Conservation (phyloP, 1,284 basidiomycete genomes). For the Trichosporon inkin region DNA sequence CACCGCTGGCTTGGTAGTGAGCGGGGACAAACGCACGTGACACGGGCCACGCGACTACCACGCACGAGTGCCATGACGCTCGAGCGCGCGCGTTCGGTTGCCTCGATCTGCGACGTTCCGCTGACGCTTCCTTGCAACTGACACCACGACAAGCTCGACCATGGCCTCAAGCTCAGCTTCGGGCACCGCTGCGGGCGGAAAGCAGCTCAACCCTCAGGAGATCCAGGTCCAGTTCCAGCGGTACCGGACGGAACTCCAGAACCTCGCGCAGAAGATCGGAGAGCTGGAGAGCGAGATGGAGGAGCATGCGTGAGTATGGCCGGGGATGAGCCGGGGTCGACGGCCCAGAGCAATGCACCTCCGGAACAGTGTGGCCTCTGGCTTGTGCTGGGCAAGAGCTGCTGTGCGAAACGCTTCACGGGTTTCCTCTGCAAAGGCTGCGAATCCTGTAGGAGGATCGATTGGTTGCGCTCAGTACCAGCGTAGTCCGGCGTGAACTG, state of each 20-base stretch:
- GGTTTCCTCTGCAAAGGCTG: too few relatives aligned
- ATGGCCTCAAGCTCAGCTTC: slow-evolving; percentile 38
- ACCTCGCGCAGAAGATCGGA: slow-evolving; percentile 81
- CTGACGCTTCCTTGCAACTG: not conserved
- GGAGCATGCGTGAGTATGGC: slow-evolving; percentile 61
- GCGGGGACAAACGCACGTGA: slow-evolving; percentile 7
- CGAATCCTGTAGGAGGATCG: too few relatives aligned
- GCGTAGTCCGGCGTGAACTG: not conserved
- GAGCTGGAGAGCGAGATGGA: slow-evolving; percentile 91
- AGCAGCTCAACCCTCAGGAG: slow-evolving; percentile 36
- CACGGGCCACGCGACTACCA: too few relatives aligned
- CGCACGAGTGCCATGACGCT: too few relatives aligned
- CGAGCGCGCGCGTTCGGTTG: not conserved
- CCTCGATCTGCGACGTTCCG: not conserved
- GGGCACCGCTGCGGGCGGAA: slow-evolving; percentile 21
- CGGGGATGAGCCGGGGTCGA: not conserved
- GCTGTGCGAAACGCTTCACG: not conserved
- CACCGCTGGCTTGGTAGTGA: not conserved
- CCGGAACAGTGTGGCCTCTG: too few relatives aligned
- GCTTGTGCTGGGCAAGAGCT: not conserved
- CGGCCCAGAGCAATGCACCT: not conserved
- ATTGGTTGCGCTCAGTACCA: too few relatives aligned
- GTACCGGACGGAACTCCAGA: slow-evolving; percentile 76
- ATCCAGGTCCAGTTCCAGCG: slow-evolving; percentile 50
- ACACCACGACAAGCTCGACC: not conserved